These are phyloP conservation scores for Colletotrichum truncatum DNA, from an alignment of 2,329 filamentous ascomycete species.

Conservation along the genomic window DNA sequence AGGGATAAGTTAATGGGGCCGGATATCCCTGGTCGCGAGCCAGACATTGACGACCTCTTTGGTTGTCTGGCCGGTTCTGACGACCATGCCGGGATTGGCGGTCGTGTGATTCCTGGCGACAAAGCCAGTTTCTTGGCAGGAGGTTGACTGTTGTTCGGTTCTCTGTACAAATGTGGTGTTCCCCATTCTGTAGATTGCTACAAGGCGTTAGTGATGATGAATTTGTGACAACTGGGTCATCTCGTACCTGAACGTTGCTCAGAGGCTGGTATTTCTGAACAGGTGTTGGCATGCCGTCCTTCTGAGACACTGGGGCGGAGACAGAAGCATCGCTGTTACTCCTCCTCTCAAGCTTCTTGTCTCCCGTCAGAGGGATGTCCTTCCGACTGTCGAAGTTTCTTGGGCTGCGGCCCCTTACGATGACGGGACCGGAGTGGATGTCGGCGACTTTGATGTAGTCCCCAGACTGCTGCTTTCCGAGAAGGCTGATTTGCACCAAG, in stretches of 20 bases:
- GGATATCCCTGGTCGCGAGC: conserved; percentile 36
- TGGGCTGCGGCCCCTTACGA: conserved; percentile 91
- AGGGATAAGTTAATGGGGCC: conserved; percentile 62
- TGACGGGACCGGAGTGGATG: conserved; percentile 90
- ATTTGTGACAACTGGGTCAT: too few relatives aligned
- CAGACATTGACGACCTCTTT: not conserved
- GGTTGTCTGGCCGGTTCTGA: conserved; percentile 39
- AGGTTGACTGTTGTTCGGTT: conserved; percentile 51
- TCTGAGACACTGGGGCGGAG: conserved; percentile 24
- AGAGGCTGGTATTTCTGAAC: conserved; percentile 40
- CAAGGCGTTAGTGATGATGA: conserved; percentile 27
- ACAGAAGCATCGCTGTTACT: conserved; percentile 42
- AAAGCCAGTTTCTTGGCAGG: conserved; percentile 62
- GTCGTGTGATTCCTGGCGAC: conserved; percentile 59
- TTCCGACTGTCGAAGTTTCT: conserved; percentile 94
- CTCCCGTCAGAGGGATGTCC: conserved; percentile 77
- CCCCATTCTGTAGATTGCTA: conserved; percentile 56
- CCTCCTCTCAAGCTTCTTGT: conserved; percentile 57
- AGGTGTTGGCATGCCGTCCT: conserved; percentile 31
- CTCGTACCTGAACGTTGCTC: conserved; percentile 44
- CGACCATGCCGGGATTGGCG: conserved; percentile 63
- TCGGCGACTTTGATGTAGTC: conserved; percentile 82
- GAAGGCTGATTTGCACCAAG: conserved; percentile 83
- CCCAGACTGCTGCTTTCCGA: conserved; percentile 76
- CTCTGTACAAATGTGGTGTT: conserved; percentile 46